Conservation (phyloP, 495 filamentous ascomycete genomes). For the Glonium stellatum region DNA sequence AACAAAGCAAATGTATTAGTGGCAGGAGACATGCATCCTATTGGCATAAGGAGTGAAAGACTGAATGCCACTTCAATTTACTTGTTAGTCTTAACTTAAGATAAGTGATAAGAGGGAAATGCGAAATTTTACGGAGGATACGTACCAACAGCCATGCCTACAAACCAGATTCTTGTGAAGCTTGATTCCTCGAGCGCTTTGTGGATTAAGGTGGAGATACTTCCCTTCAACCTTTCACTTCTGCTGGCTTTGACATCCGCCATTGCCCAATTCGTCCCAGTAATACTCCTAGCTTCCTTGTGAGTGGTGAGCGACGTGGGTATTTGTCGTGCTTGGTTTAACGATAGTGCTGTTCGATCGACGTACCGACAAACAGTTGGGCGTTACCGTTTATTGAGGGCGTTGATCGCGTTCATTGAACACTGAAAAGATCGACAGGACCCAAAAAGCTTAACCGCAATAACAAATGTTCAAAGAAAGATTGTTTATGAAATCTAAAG, state of each 20-base stretch:
- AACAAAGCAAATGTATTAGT: background rate
- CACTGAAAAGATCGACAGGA: background rate
- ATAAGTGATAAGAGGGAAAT: background rate
- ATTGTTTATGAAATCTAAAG: background rate
- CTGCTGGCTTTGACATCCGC: background rate
- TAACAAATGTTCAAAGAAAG: background rate
- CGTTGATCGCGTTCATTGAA: background rate
- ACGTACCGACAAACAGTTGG: background rate
- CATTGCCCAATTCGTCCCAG: background rate
- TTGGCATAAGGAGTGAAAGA: constrained; percentile 1
- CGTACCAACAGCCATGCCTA: background rate
- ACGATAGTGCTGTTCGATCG: background rate
- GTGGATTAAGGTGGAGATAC: background rate
- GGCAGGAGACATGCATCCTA: constrained; percentile 6
- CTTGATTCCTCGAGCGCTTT: background rate
- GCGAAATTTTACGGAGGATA: background rate
- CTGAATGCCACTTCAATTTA: constrained; percentile 7
- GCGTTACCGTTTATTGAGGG: background rate
- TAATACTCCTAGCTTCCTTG: background rate
- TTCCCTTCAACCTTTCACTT: background rate
- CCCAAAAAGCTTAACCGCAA: background rate
- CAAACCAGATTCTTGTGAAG: background rate
- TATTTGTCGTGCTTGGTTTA: background rate
- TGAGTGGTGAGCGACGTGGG: background rate
- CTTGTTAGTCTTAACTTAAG: background rate